phyloP scores from a whole-genome alignment of 2,329 filamentous ascomycete species.

The Aciculosporium take region DNA sequence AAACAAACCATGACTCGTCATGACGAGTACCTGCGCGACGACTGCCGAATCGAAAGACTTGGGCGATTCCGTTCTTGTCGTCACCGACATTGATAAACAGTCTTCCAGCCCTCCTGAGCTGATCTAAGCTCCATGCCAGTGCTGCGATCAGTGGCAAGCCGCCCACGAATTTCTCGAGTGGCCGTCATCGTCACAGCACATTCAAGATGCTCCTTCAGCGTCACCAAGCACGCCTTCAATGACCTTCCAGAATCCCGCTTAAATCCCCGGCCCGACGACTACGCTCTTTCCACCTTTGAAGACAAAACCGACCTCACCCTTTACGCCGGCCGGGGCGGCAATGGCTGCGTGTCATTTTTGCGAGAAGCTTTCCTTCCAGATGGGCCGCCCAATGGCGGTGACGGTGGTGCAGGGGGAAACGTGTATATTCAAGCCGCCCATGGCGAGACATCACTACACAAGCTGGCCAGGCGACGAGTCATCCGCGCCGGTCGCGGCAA shows the following conservation, averaged over 20 bases:
- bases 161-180: slow-evolving; percentile 3
- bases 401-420: slow-evolving; percentile 82
- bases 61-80: neutral
- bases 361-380: slow-evolving; percentile 81
- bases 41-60: neutral
- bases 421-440: slow-evolving; percentile 89
- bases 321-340: slow-evolving; percentile 67
- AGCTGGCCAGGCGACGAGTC: slow-evolving; percentile 64
- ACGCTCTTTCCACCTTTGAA: slow-evolving; percentile 67
- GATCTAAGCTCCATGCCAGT: slow-evolving; percentile 3
- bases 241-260: slow-evolving; percentile 43
- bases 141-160: slow-evolving; percentile 3
- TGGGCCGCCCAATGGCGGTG: slow-evolving; percentile 86
- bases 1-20: neutral
- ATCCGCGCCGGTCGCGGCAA: slow-evolving; percentile 62
- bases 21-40: no score
- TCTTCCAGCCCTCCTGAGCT: neutral
- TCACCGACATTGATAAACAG: neutral
- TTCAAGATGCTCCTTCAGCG: slow-evolving; percentile 3
- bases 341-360: slow-evolving; percentile 88
- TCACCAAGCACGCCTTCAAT: slow-evolving; percentile 19
- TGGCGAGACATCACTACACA: slow-evolving; percentile 86
- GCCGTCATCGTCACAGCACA: neutral
- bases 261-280: slow-evolving; percentile 74
- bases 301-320: slow-evolving; percentile 72